Percentiles rank a stretch among this genome's conserved stretches.
Evolutionary conservation across 2,329 filamentous ascomycete genomes (phyloP).

Genomic region (Aspergillus arachidicola): DNA sequence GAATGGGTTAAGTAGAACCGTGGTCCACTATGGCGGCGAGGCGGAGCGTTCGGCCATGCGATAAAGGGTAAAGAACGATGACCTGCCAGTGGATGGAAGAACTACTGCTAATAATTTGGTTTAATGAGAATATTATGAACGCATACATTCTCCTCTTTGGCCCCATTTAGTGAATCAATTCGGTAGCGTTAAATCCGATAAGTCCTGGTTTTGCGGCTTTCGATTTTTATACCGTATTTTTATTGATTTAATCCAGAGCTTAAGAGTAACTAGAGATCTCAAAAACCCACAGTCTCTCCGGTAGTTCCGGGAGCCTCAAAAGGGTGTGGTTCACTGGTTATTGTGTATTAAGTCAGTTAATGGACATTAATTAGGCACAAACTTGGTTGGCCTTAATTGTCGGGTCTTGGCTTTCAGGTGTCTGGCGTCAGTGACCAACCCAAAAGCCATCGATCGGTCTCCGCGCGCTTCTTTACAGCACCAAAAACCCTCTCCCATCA

Average conservation of each 20-base stretch:
- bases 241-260: not conserved
- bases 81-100: not conserved
- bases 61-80: constrained; percentile 4
- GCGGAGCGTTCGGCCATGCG: constrained; percentile 17
- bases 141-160: not conserved
- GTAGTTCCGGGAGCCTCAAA: constrained; percentile 1
- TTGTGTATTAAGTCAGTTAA: not conserved
- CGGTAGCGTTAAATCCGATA: not conserved
- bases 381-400: not conserved
- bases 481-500: not conserved
- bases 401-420: not conserved
- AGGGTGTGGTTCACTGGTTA: not conserved
- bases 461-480: not conserved
- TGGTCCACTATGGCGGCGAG: constrained; percentile 21
- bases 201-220: not conserved
- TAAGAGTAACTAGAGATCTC: not conserved
- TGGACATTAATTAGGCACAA: not conserved
- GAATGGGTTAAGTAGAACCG: constrained; percentile 10
- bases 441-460: not conserved
- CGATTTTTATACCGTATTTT: not conserved
- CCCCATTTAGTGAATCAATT: not conserved
- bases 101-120: not conserved
- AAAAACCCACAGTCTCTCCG: not conserved
- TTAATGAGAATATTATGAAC: not conserved
- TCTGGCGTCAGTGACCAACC: not conserved